Evolutionary conservation across 495 filamentous ascomycete species (phyloP).

Genomic region (Xylaria acuta): DNA sequence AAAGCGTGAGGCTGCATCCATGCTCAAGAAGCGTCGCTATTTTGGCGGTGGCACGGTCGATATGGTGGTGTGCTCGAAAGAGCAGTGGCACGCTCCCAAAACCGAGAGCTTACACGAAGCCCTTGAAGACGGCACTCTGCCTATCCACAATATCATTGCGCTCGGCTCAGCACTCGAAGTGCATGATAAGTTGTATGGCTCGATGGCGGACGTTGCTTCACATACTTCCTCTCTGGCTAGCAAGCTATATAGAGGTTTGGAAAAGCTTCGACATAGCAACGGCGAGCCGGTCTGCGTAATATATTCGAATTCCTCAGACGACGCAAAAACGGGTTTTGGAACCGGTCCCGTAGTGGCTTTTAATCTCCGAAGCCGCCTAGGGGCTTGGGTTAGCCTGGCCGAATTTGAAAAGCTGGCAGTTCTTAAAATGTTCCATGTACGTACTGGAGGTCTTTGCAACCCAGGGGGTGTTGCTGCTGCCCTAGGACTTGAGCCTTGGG

Average conservation of each 20-base stretch:
- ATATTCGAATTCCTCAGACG: constrained; percentile 57
- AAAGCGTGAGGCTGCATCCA: constrained; percentile 66
- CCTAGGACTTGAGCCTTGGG: constrained; percentile 73
- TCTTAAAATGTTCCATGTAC: constrained; percentile 77
- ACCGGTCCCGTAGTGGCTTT: constrained; percentile 81
- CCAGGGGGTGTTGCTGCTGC: constrained; percentile 79
- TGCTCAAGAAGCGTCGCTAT: constrained; percentile 72
- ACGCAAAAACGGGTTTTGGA: constrained; percentile 45
- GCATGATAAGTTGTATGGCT: constrained; percentile 72
- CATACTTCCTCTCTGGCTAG: constrained; percentile 74
- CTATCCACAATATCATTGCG: constrained; percentile 87
- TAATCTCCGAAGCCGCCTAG: constrained; percentile 71
- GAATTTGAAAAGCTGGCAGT: constrained; percentile 86
- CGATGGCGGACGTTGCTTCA: constrained; percentile 71
- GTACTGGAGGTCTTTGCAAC: constrained; percentile 89
- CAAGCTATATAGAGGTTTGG: constrained; percentile 64
- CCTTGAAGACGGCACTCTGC: constrained; percentile 89
- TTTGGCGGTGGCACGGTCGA: constrained; percentile 98
- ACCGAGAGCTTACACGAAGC: constrained; percentile 73
- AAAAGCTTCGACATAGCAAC: constrained; percentile 69
- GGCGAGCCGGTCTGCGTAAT: constrained; percentile 67
- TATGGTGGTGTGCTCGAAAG: constrained; percentile 66
- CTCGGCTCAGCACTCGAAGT: constrained; percentile 73
- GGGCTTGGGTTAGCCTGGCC: constrained; percentile 76
- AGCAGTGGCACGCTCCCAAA: constrained; percentile 79